A percentile compares a stretch with the other conserved stretches of the same genome.
Conservation (phyloP, 129 eudicot species). For the Flaveria robusta region DNA sequence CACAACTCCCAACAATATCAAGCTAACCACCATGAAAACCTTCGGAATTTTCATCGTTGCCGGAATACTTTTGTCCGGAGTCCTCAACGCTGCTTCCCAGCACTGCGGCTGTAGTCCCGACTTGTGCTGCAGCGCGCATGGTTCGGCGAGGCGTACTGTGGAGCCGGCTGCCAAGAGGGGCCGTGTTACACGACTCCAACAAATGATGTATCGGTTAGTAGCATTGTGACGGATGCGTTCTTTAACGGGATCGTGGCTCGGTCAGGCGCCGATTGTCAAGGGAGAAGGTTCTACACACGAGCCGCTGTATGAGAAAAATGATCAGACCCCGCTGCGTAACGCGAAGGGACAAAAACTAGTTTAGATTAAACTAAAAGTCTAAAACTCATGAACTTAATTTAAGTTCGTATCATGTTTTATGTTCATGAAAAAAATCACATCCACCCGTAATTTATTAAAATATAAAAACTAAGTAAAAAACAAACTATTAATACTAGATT, state of each 20-base stretch:
- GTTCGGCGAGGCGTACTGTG: slow-evolving; percentile 33
- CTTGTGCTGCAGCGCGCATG: slow-evolving; percentile 34
- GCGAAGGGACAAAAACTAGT: too few relatives aligned
- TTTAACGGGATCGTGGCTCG: slow-evolving; percentile 38
- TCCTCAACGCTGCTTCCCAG: slow-evolving; percentile 25
- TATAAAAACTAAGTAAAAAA: neutral
- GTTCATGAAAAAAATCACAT: too few relatives aligned
- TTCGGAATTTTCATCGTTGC: slow-evolving; percentile 4
- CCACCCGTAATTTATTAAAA: too few relatives aligned
- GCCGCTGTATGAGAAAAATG: too few relatives aligned
- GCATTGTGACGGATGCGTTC: slow-evolving; percentile 43
- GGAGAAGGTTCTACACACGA: slow-evolving; percentile 29
- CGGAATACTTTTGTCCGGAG: slow-evolving; percentile 18
- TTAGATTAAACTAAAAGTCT: too few relatives aligned
- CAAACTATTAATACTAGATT: too few relatives aligned
- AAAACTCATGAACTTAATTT: too few relatives aligned
- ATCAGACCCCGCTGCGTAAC: too few relatives aligned
- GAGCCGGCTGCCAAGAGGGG: slow-evolving; percentile 39
- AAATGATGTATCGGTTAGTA: slow-evolving; percentile 25
- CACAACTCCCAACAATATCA: neutral
- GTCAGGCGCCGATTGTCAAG: slow-evolving; percentile 23
- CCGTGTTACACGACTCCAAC: slow-evolving; percentile 35
- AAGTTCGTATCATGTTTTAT: too few relatives aligned
- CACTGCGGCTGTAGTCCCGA: slow-evolving; percentile 38
- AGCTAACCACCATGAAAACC: slow-evolving; percentile 27